A percentile compares a stretch with the other conserved stretches of the same genome.
phyloP scores from a whole-genome alignment of 2,329 filamentous ascomycete species.

The Cladosporium sp. region DNA sequence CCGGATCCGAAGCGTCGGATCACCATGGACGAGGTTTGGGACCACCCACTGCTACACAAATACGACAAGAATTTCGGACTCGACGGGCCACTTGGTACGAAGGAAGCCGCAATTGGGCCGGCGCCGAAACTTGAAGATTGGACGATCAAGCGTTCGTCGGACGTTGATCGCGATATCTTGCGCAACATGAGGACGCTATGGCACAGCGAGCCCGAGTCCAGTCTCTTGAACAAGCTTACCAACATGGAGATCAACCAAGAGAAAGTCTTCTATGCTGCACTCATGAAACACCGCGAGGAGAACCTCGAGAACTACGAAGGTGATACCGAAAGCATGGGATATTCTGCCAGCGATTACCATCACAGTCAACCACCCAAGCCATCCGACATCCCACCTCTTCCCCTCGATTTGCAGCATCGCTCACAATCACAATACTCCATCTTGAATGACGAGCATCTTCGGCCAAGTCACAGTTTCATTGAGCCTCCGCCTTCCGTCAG shows the following conservation, averaged over 20 bases:
- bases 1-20: conserved; percentile 78
- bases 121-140: conserved; percentile 61
- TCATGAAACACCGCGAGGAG: conserved; percentile 78
- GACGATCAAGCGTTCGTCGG: conserved; percentile 59
- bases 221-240: conserved; percentile 67
- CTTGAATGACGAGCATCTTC: conserved; percentile 55
- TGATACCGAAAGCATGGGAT: conserved; percentile 64
- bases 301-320: conserved; percentile 82
- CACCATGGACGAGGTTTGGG: conserved; percentile 77
- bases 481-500: conserved; percentile 54
- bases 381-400: conserved; percentile 38
- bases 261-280: conserved; percentile 86
- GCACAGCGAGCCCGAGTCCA: conserved; percentile 78
- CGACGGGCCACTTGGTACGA: conserved; percentile 54
- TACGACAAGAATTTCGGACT: conserved; percentile 72
- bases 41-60: conserved; percentile 80
- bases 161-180: conserved; percentile 78
- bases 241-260: conserved; percentile 69
- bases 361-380: conserved; percentile 56
- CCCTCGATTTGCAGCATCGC: conserved; percentile 41
- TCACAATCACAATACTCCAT: conserved; percentile 59
- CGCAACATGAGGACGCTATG: conserved; percentile 86
- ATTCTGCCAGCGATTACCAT: conserved; percentile 89
- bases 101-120: conserved; percentile 53
- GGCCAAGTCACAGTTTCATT: conserved; percentile 49